A percentile compares a stretch with the other conserved stretches of the same genome.
Conservation (phyloP, 2,329 filamentous ascomycete species). For the Fusarium sp. region DNA sequence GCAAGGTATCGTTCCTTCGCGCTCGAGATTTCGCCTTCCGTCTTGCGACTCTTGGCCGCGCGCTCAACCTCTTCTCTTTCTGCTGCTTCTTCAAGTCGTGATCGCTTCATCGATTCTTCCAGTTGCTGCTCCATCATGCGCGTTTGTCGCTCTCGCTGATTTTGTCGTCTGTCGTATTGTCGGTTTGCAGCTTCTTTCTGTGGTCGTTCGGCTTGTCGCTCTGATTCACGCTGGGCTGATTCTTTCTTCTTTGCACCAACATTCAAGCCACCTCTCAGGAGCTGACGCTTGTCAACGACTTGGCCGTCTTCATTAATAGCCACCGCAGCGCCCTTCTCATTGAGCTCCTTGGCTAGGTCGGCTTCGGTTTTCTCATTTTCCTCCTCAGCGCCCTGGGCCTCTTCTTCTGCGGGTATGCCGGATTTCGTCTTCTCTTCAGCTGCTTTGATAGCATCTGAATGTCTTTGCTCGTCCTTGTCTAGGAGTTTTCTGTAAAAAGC, state of each 20-base stretch:
- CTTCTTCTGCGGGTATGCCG: conserved; percentile 49
- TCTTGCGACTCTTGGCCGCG: conserved; percentile 81
- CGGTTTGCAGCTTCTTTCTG: conserved; percentile 56
- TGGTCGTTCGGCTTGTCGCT: conserved; percentile 46
- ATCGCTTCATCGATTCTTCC: conserved; percentile 77
- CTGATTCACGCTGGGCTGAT: conserved; percentile 43
- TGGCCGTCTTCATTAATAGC: conserved; percentile 85
- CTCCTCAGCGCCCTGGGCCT: conserved; percentile 62
- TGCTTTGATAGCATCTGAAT: conserved; percentile 76
- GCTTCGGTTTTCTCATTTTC: conserved; percentile 69
- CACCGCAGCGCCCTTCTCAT: conserved; percentile 70
- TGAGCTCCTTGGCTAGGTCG: conserved; percentile 75
- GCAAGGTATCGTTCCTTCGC: conserved; percentile 85
- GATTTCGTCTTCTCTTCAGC: conserved; percentile 66
- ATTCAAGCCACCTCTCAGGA: conserved; percentile 81
- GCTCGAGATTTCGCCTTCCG: conserved; percentile 78
- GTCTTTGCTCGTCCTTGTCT: conserved; percentile 75
- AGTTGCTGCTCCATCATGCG: conserved; percentile 84
- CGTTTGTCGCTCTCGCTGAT: conserved; percentile 79
- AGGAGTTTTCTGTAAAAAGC: conserved; percentile 82
- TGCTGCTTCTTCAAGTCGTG: conserved; percentile 75
- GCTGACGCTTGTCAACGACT: conserved; percentile 85
- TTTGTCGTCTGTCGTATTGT: conserved; percentile 67
- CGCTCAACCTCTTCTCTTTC: conserved; percentile 73
- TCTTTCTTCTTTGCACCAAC: conserved; percentile 73